Evolutionary conservation across 805 yeast genomes (phyloP), one percentile per base, ranked within the genome.

Genomic region (Yamadazyma scolyti): DNA sequence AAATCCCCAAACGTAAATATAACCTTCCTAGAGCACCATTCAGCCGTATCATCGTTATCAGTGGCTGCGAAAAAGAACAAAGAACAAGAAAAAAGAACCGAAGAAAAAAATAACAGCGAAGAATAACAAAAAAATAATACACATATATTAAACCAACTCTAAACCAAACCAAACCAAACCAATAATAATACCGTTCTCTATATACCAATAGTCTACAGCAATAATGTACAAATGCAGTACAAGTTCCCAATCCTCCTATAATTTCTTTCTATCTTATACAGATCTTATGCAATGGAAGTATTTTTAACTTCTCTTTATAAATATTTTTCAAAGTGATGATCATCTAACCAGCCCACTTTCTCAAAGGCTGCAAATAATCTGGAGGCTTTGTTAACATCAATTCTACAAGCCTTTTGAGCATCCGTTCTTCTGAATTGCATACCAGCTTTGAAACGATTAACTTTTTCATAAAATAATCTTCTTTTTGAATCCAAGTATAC

Each of bases 371-470:
- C 94, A 63, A 76, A 90, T 33, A 90, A 66, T 44, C 96, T 74
- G 28, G 94, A 82, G 2, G 97, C 97, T 58, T 93, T 93, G 59
- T 93, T 93, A 26, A 90, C 97, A 58, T 93, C 97, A 44, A 93
- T 89, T 42, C 95, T 77, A 57, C 97, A 90, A 5, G 97, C 96
- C 66, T 93, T 93, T 61, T 90, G 97, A 6, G 97, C 95, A 59
- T 90, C 98, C 0, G 97, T 93, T 61, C 97, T 80, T 61, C 96
- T 79, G 62, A 90, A 90, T 16, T 93, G 90, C 51, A 79, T 66
- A 17, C 80, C 81, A 30, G 68, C 63, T 46, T 75, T 76, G 47
- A 79, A 58, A 30, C 96, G 75, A 44, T 77, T 77, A 19, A 89
- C 93, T 63, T 88, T 90, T 56, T 90, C 97, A 36, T 79, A 76